Percentiles rank a stretch among this genome's conserved stretches.
phyloP scores from a whole-genome alignment of 2,329 filamentous ascomycete species.

The Didymosphaeria variabile region DNA sequence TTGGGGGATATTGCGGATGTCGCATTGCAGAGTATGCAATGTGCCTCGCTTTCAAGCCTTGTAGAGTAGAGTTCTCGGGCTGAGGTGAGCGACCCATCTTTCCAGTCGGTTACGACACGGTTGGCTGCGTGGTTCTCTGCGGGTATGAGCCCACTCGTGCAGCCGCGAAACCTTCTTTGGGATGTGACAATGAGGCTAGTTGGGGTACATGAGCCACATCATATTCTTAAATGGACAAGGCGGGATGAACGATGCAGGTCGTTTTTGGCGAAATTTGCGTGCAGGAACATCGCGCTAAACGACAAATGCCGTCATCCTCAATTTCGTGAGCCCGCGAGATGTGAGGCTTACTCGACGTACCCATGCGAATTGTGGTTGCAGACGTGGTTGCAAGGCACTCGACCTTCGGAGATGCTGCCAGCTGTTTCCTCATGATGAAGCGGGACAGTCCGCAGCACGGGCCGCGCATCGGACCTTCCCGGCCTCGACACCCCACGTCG shows the following conservation, averaged over 20 bases:
- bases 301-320: neutral
- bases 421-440: neutral
- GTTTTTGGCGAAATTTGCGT: neutral
- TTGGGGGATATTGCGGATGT: neutral
- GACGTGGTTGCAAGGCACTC: neutral
- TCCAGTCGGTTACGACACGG: neutral
- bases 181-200: neutral
- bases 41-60: neutral
- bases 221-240: neutral
- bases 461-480: neutral
- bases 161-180: neutral
- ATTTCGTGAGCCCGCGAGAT: neutral
- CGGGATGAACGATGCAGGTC: neutral
- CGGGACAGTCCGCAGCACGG: neutral
- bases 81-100: neutral
- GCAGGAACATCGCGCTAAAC: neutral
- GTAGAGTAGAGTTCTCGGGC: neutral
- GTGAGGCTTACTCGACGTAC: neutral
- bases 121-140: neutral
- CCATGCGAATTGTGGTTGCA: neutral
- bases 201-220: constrained; percentile 1
- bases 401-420: neutral
- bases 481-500: constrained; percentile 2
- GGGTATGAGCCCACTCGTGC: constrained; percentile 4
- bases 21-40: neutral